Evolutionary conservation across 305 asterid species (phyloP), one percentile per base, ranked within the genome.

Genomic region (Vinca major): DNA sequence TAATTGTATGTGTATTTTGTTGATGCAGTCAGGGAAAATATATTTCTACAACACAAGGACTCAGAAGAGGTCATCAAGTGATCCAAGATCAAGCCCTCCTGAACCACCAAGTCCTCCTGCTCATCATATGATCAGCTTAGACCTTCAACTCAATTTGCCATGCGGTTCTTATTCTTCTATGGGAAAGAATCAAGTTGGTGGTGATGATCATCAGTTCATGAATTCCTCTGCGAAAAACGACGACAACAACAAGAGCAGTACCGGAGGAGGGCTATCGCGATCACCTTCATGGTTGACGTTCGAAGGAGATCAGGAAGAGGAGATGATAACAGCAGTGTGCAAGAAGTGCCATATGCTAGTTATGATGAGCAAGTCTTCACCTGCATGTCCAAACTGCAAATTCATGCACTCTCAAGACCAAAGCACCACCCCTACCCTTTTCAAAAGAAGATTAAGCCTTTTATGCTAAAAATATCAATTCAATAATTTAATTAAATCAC

Each of bases 371-470:
- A 86, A 81, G 71, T 77, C 90, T 47, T 77, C 86, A 11, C 92
- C 90, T 4, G 66, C 88, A 63, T 88, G 95, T 68, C 95, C 95
- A n/a, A 88, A 88, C 58, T 88, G 95, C 86, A 88, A 88, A 75
- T 88, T 81, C 68, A 39, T 83, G 74, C 87, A 87, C 74, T 83
- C 88, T 45, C 72, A 73, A 12, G 84, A 81, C 2, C 75, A 79
- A 43, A 65, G 54, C 33, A 26, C 33, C 57, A 43, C 70, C 36
- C 51, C 80, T 2, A 76, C 62, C 33, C 76, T 69, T 5, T 71
- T 80, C 48, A 79, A 76, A 56, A 65, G 66, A 69, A 74, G 82
- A 63, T 77, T 80, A 69, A 82, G 84, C 73, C 84, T 77, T 53
- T 41, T 73, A 3, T 76, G 84, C 49, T 80, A 62, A 71, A 20